These are phyloP conservation scores for Globisporangium emineosum DNA, from an alignment of 352 stramenopile species.

Conservation along the genomic window DNA sequence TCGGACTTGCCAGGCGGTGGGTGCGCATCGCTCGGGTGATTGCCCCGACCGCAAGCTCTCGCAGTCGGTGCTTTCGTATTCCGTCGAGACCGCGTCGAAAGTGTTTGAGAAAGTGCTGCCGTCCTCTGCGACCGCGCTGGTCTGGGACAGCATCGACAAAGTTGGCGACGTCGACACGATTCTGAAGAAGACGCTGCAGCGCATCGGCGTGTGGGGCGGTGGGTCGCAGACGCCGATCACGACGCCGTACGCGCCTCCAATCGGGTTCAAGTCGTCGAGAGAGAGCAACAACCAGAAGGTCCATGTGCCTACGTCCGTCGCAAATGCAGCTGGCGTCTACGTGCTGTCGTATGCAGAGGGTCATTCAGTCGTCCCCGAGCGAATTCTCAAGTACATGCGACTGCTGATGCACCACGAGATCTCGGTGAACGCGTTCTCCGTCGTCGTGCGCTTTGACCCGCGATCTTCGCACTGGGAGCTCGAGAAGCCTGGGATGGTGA, in stretches of 20 bases:
- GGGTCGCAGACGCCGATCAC: constrained; percentile 81
- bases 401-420: constrained; percentile 85
- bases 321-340: constrained; percentile 46
- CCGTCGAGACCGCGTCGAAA: constrained; percentile 62
- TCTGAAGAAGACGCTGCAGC: constrained; percentile 59
- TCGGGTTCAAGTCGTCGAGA: constrained; percentile 14
- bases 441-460: constrained; percentile 72
- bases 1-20: constrained; percentile 50
- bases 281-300: constrained; percentile 12
- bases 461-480: constrained; percentile 73
- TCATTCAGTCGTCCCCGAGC: constrained; percentile 61
- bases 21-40: constrained; percentile 53
- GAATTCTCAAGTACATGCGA: constrained; percentile 85
- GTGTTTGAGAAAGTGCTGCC: constrained; percentile 60
- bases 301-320: constrained; percentile 14
- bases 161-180: constrained; percentile 74
- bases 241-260: constrained; percentile 49
- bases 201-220: constrained; percentile 76
- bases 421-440: constrained; percentile 81
- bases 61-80: constrained; percentile 58
- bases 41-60: constrained; percentile 37
- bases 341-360: constrained; percentile 81
- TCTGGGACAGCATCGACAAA: constrained; percentile 68
- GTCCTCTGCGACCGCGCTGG: constrained; percentile 39
- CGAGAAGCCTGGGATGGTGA: constrained; percentile 79